Evolutionary conservation across 2,329 filamentous ascomycete genomes (phyloP), one percentile per base, ranked within the genome.

Genomic region (Alternaria incomplexa): DNA sequence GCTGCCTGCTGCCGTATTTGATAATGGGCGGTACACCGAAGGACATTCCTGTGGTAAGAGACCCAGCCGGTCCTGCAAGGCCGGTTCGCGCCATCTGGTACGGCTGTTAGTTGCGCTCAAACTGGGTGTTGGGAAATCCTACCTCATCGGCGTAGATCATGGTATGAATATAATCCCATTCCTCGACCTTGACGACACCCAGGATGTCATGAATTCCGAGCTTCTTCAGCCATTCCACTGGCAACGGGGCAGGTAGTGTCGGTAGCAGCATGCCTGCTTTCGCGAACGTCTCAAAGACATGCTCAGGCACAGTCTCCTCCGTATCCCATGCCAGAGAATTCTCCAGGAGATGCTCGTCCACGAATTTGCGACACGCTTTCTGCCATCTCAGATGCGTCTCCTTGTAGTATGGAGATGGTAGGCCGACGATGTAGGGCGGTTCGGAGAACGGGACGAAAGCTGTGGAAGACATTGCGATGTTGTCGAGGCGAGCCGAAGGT

Each of bases 341-440:
- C 36, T 85, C 82, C 54, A 86, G 81, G 6, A 93, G 81, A 71
- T 93, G 82, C 69, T 91, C 83, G 53, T 86, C 83, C 48, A 91
- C 83, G 75, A 93, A 93, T 6, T 83, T 85, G 36, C 89, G 88
- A 74, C 89, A 90, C 66, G 86, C 87, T 75, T 88, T 87, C 76
- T 93, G 91, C 83, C 89, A 92, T 73, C 81, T 82, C 13, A 83
- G 82, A 75, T 93, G 90, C 5, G 88, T 87, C 4, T 86, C 83
- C 23, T 86, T 89, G 81, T 91, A 91, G 81, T 92, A 91, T 12
- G 91, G 88, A 0, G 89, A 91, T 0, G 91, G 91, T 3, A 92
- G 83, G 56, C 90, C 90, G 69, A 83, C 84, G 50, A 93, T 84
- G 81, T 90, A 93, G 2, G 90, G 86, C 1, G 91, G 91, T 71